Evolutionary conservation across 2,329 filamentous ascomycete species (phyloP).

Genomic region (Alternaria burnsii): DNA sequence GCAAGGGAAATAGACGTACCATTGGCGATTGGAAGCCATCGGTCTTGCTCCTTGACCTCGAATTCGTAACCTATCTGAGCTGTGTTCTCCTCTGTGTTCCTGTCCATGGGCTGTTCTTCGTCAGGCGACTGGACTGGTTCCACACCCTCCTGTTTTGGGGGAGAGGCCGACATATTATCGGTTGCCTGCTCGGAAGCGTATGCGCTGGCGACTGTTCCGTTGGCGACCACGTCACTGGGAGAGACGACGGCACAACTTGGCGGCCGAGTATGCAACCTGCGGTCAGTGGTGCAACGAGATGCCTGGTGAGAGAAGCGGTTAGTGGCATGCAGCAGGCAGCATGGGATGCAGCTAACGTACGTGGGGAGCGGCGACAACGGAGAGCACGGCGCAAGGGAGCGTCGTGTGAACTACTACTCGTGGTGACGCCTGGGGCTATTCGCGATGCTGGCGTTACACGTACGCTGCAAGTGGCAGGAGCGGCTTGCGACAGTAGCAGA

Average conservation of each 20-base stretch:
- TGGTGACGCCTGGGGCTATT: conserved; percentile 3
- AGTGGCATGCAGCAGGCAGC: conserved; percentile 43
- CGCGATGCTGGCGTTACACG: conserved; percentile 10
- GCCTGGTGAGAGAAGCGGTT: conserved; percentile 41
- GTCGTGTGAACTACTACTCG: conserved; percentile 9
- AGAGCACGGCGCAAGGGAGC: conserved; percentile 28
- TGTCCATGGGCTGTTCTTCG: conserved; percentile 92
- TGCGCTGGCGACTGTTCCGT: conserved; percentile 53
- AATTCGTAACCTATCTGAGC: conserved; percentile 86
- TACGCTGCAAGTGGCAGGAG: conserved; percentile 4
- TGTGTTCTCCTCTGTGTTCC: conserved; percentile 79
- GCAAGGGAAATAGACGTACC: conserved; percentile 72
- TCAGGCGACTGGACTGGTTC: conserved; percentile 93
- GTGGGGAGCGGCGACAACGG: conserved; percentile 18
- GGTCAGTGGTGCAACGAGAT: conserved; percentile 40
- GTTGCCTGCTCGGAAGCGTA: conserved; percentile 57
- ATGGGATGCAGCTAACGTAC: conserved; percentile 35
- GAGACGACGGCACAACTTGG: conserved; percentile 40
- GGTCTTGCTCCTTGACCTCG: conserved; percentile 99
- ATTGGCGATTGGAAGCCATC: conserved; percentile 99
- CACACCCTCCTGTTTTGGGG: conserved; percentile 86
- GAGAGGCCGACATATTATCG: conserved; percentile 82
- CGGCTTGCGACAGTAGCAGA: conserved; percentile 9
- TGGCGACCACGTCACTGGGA: conserved; percentile 52
- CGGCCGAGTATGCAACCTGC: conserved; percentile 47